These are phyloP conservation scores for Osmozyma mogii DNA, from an alignment of 805 yeast genomes.

Conservation along the genomic window DNA sequence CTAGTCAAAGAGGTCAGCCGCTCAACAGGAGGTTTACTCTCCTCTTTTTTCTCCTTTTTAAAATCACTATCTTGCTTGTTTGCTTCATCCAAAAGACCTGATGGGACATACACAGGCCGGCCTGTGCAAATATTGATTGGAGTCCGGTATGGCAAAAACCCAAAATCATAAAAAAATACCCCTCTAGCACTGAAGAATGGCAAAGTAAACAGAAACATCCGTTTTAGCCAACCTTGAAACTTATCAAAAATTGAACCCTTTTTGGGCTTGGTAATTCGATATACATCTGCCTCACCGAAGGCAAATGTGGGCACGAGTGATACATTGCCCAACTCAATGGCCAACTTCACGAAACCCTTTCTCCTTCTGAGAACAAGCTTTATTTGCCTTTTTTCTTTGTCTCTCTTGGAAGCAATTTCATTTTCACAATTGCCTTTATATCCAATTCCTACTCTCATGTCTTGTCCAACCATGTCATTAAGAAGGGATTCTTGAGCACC, in stretches of 20 bases:
- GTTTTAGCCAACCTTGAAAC: slow-evolving; percentile 68
- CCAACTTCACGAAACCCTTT: slow-evolving; percentile 84
- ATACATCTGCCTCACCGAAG: slow-evolving; percentile 77
- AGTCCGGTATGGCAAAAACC: slow-evolving; percentile 77
- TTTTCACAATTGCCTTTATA: slow-evolving; percentile 12
- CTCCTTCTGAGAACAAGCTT: slow-evolving; percentile 70
- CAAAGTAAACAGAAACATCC: slow-evolving; percentile 68
- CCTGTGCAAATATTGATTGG: slow-evolving; percentile 76
- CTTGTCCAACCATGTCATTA: slow-evolving; percentile 29
- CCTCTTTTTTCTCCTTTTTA: slow-evolving; percentile 2
- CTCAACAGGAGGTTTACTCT: slow-evolving; percentile 9
- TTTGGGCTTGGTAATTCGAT: slow-evolving; percentile 34
- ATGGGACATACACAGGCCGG: slow-evolving; percentile 53
- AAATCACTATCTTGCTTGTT: slow-evolving; percentile 10
- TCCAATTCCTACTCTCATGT: slow-evolving; percentile 29
- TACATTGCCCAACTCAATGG: slow-evolving; percentile 71
- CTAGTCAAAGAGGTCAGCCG: slow-evolving; percentile 21
- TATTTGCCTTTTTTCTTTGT: slow-evolving; percentile 32
- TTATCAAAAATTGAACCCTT: slow-evolving; percentile 40
- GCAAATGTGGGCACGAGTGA: slow-evolving; percentile 80
- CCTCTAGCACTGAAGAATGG: slow-evolving; percentile 93
- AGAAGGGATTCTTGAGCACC: slow-evolving; percentile 89
- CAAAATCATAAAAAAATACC: slow-evolving; percentile 85
- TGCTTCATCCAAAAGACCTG: slow-evolving; percentile 23
- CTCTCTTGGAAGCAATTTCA: neutral